Evolutionary conservation across 2,329 filamentous ascomycete species (phyloP).

Genomic region (Erysiphe neolycopersici): DNA sequence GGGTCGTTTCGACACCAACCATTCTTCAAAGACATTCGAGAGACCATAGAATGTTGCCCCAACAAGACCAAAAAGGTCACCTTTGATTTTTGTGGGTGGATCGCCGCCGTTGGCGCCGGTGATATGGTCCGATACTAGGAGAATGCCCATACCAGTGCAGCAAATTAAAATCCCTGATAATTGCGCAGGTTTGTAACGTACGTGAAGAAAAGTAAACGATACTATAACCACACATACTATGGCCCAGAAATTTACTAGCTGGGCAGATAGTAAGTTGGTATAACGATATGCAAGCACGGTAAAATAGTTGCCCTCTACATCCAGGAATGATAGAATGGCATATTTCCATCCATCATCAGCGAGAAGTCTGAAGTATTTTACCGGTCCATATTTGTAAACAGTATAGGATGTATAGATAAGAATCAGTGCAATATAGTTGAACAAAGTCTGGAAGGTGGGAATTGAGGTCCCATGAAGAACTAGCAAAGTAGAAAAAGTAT

Average conservation of each 20-base stretch:
- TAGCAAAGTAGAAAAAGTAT: slow-evolving; percentile 67
- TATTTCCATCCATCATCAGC: slow-evolving; percentile 70
- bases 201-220: slow-evolving; percentile 56
- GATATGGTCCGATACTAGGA: slow-evolving; percentile 71
- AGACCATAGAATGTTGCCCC: slow-evolving; percentile 81
- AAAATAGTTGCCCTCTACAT: slow-evolving; percentile 96
- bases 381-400: slow-evolving; percentile 52
- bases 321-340: slow-evolving; percentile 71
- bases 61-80: slow-evolving; percentile 72
- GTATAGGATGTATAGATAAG: slow-evolving; percentile 60
- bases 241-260: slow-evolving; percentile 97
- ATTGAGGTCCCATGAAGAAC: slow-evolving; percentile 43
- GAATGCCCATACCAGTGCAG: slow-evolving; percentile 67
- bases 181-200: slow-evolving; percentile 75
- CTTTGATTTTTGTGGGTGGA: slow-evolving; percentile 51
- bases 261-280: slow-evolving; percentile 22
- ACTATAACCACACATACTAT: slow-evolving; percentile 77
- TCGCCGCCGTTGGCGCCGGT: slow-evolving; percentile 44
- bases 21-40: slow-evolving; percentile 81
- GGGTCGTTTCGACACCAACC: slow-evolving; percentile 63
- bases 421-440: slow-evolving; percentile 74
- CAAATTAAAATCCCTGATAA: slow-evolving; percentile 68
- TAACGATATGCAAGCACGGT: slow-evolving; percentile 73
- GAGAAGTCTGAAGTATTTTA: slow-evolving; percentile 37
- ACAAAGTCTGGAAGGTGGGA: slow-evolving; percentile 83